Base-by-base conservation (phyloP, 305 asterid species). In the Striga hermonthica region DNA sequence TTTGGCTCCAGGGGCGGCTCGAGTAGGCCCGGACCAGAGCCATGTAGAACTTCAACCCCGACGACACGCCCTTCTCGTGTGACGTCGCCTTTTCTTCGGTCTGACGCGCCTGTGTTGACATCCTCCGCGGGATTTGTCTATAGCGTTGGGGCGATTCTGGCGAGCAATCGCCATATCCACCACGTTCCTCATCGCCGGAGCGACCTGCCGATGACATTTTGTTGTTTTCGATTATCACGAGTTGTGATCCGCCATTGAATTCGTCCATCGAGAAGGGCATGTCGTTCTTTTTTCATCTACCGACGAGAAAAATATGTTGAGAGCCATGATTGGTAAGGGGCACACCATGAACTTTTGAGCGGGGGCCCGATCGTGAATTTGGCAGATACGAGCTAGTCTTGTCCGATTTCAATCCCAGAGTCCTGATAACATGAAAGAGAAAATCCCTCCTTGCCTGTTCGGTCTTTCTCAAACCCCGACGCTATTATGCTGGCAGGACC, bases 1-100 rank as follows among this genome's bases (percentile, higher is more conserved):
- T 89, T 70, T 82, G 87, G 60, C 68, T 84, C 88, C 88, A 81
- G 43, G 69, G 79, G 41, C 82, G 72, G 37, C 74, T 80, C 10
- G 98, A 96, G 76, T 96, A 84, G 39, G 94, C 82, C 3, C 96
- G 82, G 11, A 91, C 91, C 70, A 91, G 15, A 0, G 98, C 88
- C 82, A 88, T 55, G 54, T 91, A 91, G 36, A 91, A 81, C 13
- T 79, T 61, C 61, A 91, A 61, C 14, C 87, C 87, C 11, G 91
- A 77, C 1, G n/a, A 74, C 74, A 57, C 69, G 63, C 63, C 60
- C 38, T 71, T 81, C 3, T 68, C 78, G 22, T 75, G 12, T 41
- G 80, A 81, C 48, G 88, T 82, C 0, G 90, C 76, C 58, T 80
- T 72, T 61, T 76, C 72, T 57, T 95, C 95, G 8, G 91, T 89